Conservation (phyloP, 306 rosid species). For the Macrotyloma uniflorum region DNA sequence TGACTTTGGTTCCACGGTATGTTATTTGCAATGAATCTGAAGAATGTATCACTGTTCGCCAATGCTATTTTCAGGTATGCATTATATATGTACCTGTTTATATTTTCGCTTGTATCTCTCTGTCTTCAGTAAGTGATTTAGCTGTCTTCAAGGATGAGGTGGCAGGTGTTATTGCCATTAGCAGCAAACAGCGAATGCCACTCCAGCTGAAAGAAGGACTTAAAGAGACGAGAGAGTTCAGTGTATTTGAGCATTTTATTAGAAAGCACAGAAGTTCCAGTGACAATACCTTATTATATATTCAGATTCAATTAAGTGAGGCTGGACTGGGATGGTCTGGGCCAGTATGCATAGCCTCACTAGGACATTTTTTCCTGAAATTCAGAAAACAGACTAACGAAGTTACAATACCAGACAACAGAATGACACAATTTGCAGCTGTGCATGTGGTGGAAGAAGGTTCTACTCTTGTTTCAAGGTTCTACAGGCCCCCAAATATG, state of each 20-base stretch:
- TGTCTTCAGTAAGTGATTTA: constrained; percentile 25
- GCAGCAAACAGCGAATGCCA: constrained; percentile 63
- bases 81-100: constrained; percentile 13
- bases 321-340: constrained; percentile 90
- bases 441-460: constrained; percentile 93
- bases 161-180: constrained; percentile 56
- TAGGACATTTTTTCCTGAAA: constrained; percentile 90
- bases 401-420: constrained; percentile 44
- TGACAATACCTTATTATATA: constrained; percentile 61
- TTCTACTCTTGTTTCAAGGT: constrained; percentile 74
- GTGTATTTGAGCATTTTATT: constrained; percentile 74
- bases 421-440: constrained; percentile 63
- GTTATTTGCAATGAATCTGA: constrained; percentile 79
- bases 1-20: constrained; percentile 90
- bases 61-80: constrained; percentile 81
- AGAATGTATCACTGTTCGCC: constrained; percentile 65
- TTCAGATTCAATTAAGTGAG: constrained; percentile 63
- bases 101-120: constrained; percentile 10
- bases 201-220: constrained; percentile 67
- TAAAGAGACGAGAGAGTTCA: constrained; percentile 60
- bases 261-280: constrained; percentile 67
- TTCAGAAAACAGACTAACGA: constrained; percentile 62
- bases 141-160: constrained; percentile 67
- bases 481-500: constrained; percentile 77
- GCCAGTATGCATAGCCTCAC: constrained; percentile 90